Conservation (phyloP, 331 rosid species). For the Rhamnella rubrinervis region DNA sequence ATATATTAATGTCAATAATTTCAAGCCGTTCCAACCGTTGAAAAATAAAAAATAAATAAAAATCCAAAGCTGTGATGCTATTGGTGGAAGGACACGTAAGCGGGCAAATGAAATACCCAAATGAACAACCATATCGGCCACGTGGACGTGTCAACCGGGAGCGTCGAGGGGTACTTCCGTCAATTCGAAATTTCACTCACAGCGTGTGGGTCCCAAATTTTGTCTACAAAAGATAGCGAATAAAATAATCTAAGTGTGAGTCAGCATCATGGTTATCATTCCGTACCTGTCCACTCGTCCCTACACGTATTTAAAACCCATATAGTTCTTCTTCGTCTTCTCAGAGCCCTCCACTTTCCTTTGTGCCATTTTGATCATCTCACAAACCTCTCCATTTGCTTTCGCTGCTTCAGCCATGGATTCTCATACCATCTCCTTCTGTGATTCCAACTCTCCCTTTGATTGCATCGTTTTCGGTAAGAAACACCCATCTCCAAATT, state of each 20-base stretch:
- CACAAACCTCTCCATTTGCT: background rate
- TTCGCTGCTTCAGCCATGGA: slow-evolving; percentile 34
- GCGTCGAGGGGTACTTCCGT: background rate
- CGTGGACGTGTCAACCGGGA: no score
- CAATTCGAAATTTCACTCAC: background rate
- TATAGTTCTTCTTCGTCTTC: background rate
- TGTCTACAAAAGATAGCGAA: slow-evolving; percentile 5
- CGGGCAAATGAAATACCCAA: background rate
- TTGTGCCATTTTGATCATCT: no score
- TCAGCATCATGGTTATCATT: background rate
- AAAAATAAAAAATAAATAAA: background rate
- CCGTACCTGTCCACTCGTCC: background rate
- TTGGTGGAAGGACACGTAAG: background rate
- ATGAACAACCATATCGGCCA: no score
- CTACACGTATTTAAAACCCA: slow-evolving; percentile 21
- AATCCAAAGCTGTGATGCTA: background rate
- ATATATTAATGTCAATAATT: no score
- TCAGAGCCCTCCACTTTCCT: background rate
- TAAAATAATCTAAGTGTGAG: background rate
- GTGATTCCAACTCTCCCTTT: slow-evolving; percentile 40
- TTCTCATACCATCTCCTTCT: slow-evolving; percentile 21
- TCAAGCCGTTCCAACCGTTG: background rate
- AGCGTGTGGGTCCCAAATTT: background rate
- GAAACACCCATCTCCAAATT: background rate
- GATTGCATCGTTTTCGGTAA: slow-evolving; percentile 73